phyloP scores from a whole-genome alignment of 805 yeast species.

The Wickerhamomyces mucosus region DNA sequence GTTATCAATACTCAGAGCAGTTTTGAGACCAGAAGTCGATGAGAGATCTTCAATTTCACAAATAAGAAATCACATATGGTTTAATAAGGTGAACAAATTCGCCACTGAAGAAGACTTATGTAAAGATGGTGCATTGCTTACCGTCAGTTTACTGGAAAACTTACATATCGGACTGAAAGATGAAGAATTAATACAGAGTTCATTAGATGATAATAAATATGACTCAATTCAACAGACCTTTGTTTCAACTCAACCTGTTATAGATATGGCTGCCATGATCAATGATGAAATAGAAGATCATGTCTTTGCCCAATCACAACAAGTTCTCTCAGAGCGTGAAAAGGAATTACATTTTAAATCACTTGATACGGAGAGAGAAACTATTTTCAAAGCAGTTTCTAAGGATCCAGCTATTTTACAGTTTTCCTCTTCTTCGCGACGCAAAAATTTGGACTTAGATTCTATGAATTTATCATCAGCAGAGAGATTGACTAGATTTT shows the following conservation, averaged over 20 bases:
- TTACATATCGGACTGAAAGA: slow-evolving; percentile 46
- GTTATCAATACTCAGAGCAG: slow-evolving; percentile 40
- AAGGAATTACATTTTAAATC: slow-evolving; percentile 21
- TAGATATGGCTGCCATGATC: slow-evolving; percentile 32
- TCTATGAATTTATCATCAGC: slow-evolving; percentile 3
- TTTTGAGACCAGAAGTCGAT: slow-evolving; percentile 39
- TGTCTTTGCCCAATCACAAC: slow-evolving; percentile 28
- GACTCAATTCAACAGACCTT: slow-evolving; percentile 15
- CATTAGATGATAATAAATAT: slow-evolving; percentile 11
- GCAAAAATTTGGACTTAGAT: slow-evolving; percentile 21
- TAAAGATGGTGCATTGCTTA: slow-evolving; percentile 40
- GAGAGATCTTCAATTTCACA: slow-evolving; percentile 32
- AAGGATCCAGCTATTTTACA: slow-evolving; percentile 44
- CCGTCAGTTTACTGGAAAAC: slow-evolving; percentile 40
- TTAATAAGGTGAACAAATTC: slow-evolving; percentile 32
- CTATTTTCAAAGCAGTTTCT: slow-evolving; percentile 29
- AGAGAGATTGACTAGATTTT: slow-evolving; percentile 42
- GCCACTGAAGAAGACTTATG: slow-evolving; percentile 41
- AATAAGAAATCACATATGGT: slow-evolving; percentile 50
- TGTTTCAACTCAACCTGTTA: slow-evolving; percentile 39
- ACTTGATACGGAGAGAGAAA: slow-evolving; percentile 20
- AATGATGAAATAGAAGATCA: slow-evolving; percentile 25
- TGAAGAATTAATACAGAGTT: slow-evolving; percentile 25
- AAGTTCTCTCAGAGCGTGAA: slow-evolving; percentile 28
- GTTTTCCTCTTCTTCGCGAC: slow-evolving; percentile 23